Evolutionary conservation across 768 basidiomycete genomes (phyloP), one percentile per base, ranked within the genome.

Genomic region (Naganishia onofrii): DNA sequence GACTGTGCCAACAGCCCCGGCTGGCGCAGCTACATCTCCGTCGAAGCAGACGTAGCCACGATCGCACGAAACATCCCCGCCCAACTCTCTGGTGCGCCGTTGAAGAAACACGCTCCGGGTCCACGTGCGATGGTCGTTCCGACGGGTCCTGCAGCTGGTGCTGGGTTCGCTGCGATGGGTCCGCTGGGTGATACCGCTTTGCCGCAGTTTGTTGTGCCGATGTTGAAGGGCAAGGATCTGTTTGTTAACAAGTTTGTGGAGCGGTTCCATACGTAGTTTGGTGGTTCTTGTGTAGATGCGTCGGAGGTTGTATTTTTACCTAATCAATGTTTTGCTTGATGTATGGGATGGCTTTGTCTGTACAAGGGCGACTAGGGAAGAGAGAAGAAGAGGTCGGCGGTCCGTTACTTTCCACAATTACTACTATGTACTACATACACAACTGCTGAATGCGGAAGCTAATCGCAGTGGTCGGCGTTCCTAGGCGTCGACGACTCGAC

Each of bases 61-160:
- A 44, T 69, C 46, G 73, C 76, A 17, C 56, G 60, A n/a, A 78
- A 75, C 0, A 86, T 91, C 13, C 5, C 58, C 9, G 55, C 70
- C 10, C 28, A 12, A 19, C 34, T 67, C 21, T 28, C 29, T 34
- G 55, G 42, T n/a, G 19, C 42, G 4, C n/a, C 64, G 10, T 34
- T 68, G 57, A 67, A 68, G 70, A 63, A 60, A 15, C 70, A 71
- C 52, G 67, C 67, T 34, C 54, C 70, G 2, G 70, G 70, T 0
- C 44, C 53, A 31, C 17, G 70, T 23, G 66, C 58, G 12, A 67
- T 71, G 56, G 46, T 71, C 55, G 56, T 71, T 2, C 70, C 70
- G 23, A 28, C 53, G 12, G 70, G 70, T 48, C 34, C 55, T 32
- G 48, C 42, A 1, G 46, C 28, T 58, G 70, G 70, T 23, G 70